These are phyloP conservation scores for Gamarada debralockiae DNA, from an alignment of 495 filamentous ascomycete species.

Conservation along the genomic window DNA sequence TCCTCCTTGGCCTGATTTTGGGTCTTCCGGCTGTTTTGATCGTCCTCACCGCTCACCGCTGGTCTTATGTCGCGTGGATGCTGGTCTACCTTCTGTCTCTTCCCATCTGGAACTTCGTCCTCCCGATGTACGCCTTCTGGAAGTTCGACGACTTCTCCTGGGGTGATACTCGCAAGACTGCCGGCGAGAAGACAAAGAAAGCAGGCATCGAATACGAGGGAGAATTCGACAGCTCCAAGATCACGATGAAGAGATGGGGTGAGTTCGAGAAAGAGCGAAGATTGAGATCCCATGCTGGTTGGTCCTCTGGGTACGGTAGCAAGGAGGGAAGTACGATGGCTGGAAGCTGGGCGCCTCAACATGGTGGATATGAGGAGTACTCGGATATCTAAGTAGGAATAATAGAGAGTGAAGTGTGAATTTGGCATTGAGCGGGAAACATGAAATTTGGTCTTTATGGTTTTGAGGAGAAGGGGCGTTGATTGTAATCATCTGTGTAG, in stretches of 20 bases:
- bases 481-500: too few relatives aligned
- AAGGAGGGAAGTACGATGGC: slow-evolving; percentile 14
- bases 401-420: not conserved
- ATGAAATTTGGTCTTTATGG: too few relatives aligned
- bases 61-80: slow-evolving; percentile 97
- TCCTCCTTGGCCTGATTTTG: slow-evolving; percentile 87
- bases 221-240: slow-evolving; percentile 96
- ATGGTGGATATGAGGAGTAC: slow-evolving; percentile 21
- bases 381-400: slow-evolving; percentile 13
- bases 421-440: too few relatives aligned
- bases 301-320: slow-evolving; percentile 13
- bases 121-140: slow-evolving; percentile 96
- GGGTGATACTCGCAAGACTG: slow-evolving; percentile 97
- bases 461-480: too few relatives aligned
- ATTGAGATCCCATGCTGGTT: slow-evolving; percentile 15
- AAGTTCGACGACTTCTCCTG: slow-evolving; percentile 99
- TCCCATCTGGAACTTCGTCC: slow-evolving; percentile 96
- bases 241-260: slow-evolving; percentile 97
- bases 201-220: slow-evolving; percentile 83
- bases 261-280: slow-evolving; percentile 77
- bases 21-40: slow-evolving; percentile 92
- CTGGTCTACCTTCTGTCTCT: slow-evolving; percentile 89
- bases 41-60: slow-evolving; percentile 90
- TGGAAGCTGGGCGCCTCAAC: slow-evolving; percentile 2
- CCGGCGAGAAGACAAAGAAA: slow-evolving; percentile 77